phyloP scores from a whole-genome alignment of 2,329 filamentous ascomycete species.

The Rhexocercosporidium sp. region DNA sequence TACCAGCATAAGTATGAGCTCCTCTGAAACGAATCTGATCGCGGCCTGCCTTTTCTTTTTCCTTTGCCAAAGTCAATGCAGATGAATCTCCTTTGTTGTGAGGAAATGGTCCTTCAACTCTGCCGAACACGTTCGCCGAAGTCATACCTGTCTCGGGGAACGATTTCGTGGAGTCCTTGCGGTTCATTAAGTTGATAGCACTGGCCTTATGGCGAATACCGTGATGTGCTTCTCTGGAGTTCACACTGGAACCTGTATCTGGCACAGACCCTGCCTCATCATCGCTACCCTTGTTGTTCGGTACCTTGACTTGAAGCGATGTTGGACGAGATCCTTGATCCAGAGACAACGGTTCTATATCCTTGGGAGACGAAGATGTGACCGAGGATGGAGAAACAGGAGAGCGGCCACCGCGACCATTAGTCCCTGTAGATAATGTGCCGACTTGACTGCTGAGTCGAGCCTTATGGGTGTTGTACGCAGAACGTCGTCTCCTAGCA shows the following conservation, averaged over 20 bases:
- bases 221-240: conserved; percentile 44
- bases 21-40: conserved; percentile 57
- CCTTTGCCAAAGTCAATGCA: conserved; percentile 45
- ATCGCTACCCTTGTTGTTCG: conserved; percentile 35
- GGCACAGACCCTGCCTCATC: conserved; percentile 39
- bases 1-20: conserved; percentile 85
- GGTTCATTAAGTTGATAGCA: conserved; percentile 65
- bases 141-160: conserved; percentile 68
- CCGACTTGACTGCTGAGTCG: conserved; percentile 46
- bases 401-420: conserved; percentile 27
- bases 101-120: conserved; percentile 58
- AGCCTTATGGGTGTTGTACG: conserved; percentile 56
- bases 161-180: conserved; percentile 62
- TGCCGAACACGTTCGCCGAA: conserved; percentile 67
- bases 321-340: conserved; percentile 28
- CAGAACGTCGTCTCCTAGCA: conserved; percentile 57
- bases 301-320: conserved; percentile 16
- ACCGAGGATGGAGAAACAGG: conserved; percentile 33
- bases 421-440: conserved; percentile 24
- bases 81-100: conserved; percentile 42
- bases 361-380: conserved; percentile 33
- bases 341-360: conserved; percentile 21
- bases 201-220: conserved; percentile 62
- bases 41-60: conserved; percentile 43
- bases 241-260: conserved; percentile 39